These are phyloP conservation scores for Lindgomyces ingoldianus DNA, from an alignment of 495 filamentous ascomycete species.

Conservation along the genomic window DNA sequence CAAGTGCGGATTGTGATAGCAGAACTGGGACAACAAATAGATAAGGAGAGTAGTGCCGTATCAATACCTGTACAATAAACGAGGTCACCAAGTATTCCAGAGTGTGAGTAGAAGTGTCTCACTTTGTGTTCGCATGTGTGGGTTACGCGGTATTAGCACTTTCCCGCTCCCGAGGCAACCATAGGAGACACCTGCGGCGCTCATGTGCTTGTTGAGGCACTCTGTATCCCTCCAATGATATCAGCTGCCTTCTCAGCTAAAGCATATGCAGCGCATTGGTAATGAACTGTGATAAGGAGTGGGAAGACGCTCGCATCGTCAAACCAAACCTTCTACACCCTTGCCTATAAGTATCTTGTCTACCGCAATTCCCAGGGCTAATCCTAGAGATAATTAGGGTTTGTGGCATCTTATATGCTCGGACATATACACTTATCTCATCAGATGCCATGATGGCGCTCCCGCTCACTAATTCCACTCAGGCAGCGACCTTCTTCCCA, in stretches of 20 bases:
- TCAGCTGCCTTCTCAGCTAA: conserved; percentile 27
- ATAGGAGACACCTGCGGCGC: too few relatives aligned
- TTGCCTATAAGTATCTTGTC: conserved; percentile 27
- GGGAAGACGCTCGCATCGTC: conserved; percentile 32
- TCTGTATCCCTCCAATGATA: conserved; percentile 20
- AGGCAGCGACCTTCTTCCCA: not conserved
- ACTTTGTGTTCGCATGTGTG: too few relatives aligned
- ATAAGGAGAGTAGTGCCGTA: too few relatives aligned
- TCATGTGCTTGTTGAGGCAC: too few relatives aligned
- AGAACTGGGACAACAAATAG: too few relatives aligned
- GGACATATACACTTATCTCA: conserved; percentile 21
- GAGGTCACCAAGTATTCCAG: too few relatives aligned
- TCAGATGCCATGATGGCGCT: conserved; percentile 8
- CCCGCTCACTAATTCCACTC: conserved; percentile 8
- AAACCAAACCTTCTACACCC: conserved; percentile 28
- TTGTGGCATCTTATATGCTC: conserved; percentile 21
- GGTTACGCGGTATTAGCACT: too few relatives aligned
- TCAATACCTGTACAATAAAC: too few relatives aligned
- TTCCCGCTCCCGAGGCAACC: too few relatives aligned
- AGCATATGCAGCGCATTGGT: conserved; percentile 21
- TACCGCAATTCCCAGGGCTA: conserved; percentile 28
- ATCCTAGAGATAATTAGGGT: conserved; percentile 29
- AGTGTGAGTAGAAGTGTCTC: too few relatives aligned
- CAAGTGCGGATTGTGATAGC: too few relatives aligned
- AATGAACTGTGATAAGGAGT: conserved; percentile 23